Evolutionary conservation across 495 filamentous ascomycete species (phyloP).

Genomic region (Hypoxylon perforatum): DNA sequence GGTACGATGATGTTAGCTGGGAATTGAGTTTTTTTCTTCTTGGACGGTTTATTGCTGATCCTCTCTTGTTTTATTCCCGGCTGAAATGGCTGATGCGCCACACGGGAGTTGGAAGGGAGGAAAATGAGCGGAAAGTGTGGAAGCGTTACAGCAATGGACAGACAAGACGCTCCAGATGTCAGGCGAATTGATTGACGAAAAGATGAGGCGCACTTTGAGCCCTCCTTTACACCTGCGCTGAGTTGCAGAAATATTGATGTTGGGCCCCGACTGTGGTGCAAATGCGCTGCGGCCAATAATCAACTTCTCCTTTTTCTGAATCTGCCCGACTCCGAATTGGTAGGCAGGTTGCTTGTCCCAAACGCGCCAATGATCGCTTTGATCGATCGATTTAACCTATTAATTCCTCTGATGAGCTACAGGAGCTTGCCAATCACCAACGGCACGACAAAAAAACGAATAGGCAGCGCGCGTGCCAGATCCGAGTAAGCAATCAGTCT

Average conservation of each 20-base stretch:
- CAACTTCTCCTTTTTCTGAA: conserved; percentile 33
- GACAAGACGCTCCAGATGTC: conserved; percentile 40
- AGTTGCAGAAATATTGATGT: conserved; percentile 41
- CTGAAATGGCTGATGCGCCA: conserved; percentile 46
- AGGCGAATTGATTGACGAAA: conserved; percentile 37
- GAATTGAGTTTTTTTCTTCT: conserved; percentile 28
- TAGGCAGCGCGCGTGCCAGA: conserved; percentile 34
- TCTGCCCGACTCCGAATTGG: conserved; percentile 44
- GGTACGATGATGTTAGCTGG: conserved; percentile 36
- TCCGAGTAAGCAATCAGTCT: conserved; percentile 39
- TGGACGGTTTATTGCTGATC: conserved; percentile 29
- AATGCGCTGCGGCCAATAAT: conserved; percentile 33
- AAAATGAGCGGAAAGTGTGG: conserved; percentile 21
- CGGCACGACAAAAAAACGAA: conserved; percentile 20
- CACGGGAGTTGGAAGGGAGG: conserved; percentile 39
- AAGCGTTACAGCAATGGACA: conserved; percentile 41
- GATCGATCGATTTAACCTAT: conserved; percentile 42
- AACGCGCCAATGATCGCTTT: conserved; percentile 42
- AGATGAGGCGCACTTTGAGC: conserved; percentile 38
- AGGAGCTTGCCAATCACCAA: conserved; percentile 42
- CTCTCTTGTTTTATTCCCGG: conserved; percentile 44
- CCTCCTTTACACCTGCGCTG: conserved; percentile 32
- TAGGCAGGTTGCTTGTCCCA: conserved; percentile 16
- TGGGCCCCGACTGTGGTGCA: conserved; percentile 42
- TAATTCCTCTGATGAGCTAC: conserved; percentile 35